These are phyloP conservation scores for Haplosporangium gracile DNA, from an alignment of 192 early-diverging fungal species.

Conservation along the genomic window DNA sequence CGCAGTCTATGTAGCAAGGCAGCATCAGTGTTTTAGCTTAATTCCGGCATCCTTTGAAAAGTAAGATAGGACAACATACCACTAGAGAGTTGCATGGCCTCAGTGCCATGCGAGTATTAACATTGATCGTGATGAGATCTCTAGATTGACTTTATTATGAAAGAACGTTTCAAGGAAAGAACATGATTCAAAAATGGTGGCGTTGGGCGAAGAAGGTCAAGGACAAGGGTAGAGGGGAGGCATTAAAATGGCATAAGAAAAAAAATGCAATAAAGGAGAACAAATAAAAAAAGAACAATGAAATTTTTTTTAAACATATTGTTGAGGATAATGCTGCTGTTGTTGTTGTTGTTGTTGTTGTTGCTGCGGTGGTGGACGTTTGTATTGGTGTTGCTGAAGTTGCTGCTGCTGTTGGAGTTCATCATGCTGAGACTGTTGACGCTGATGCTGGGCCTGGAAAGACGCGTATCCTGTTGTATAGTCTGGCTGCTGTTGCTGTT, in stretches of 20 bases:
- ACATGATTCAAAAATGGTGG: not conserved
- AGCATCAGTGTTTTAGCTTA: too few species aligned
- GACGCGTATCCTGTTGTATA: not conserved
- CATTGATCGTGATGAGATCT: too few species aligned
- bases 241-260: not conserved
- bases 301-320: not conserved
- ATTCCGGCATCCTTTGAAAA: too few species aligned
- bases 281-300: not conserved
- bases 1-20: too few species aligned
- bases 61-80: too few species aligned
- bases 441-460: conserved; percentile 7
- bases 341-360: conserved; percentile 20
- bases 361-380: conserved; percentile 22
- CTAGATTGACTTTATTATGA: not conserved
- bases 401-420: conserved; percentile 9
- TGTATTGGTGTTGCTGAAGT: conserved; percentile 8
- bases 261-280: not conserved
- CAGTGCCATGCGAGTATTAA: too few species aligned
- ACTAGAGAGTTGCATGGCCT: too few species aligned
- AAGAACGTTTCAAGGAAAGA: not conserved
- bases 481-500: conserved; percentile 6
- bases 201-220: not conserved
- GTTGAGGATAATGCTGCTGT: conserved; percentile 11
- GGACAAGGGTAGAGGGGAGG: not conserved
- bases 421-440: conserved; percentile 15